These are phyloP conservation scores for Pichia rugopelliculosa DNA, from an alignment of 805 yeast species.

Conservation along the genomic window DNA sequence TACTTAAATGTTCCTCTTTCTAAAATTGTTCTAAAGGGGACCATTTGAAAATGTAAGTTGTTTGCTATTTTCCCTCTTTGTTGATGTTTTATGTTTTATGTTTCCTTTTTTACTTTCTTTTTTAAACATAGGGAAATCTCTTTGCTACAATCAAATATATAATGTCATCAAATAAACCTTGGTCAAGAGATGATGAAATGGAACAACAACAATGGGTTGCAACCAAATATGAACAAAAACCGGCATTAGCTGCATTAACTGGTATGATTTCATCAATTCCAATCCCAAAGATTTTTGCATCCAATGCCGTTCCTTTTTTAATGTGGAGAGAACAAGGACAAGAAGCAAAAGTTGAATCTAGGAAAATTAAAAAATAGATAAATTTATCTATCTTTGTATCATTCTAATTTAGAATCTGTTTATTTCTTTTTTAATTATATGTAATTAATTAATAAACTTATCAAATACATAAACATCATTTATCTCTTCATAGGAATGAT, in stretches of 20 bases:
- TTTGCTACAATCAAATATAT: neutral
- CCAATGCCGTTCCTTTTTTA: slow-evolving; percentile 54
- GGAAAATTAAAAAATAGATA: slow-evolving; percentile 9
- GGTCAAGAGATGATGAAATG: slow-evolving; percentile 29
- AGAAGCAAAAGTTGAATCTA: slow-evolving; percentile 17
- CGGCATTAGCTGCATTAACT: slow-evolving; percentile 52
- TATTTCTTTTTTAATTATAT: too few relatives aligned
- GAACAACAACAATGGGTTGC: slow-evolving; percentile 46
- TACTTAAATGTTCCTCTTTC: neutral
- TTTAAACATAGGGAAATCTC: neutral
- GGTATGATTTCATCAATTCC: slow-evolving; percentile 56
- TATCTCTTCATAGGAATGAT: neutral
- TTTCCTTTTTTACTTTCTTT: neutral
- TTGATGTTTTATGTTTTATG: neutral
- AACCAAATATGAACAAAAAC: slow-evolving; percentile 37
- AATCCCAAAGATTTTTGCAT: slow-evolving; percentile 46
- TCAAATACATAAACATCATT: neutral
- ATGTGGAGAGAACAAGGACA: slow-evolving; percentile 39
- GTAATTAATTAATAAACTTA: neutral
- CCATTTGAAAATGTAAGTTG: neutral
- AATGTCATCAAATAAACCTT: slow-evolving; percentile 9
- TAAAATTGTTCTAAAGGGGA: neutral
- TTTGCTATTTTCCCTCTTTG: neutral
- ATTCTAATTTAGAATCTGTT: too few relatives aligned
- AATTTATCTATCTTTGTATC: too few relatives aligned